Evolutionary conservation across 768 basidiomycete genomes (phyloP).

Genomic region (Tephrocybe sp.): DNA sequence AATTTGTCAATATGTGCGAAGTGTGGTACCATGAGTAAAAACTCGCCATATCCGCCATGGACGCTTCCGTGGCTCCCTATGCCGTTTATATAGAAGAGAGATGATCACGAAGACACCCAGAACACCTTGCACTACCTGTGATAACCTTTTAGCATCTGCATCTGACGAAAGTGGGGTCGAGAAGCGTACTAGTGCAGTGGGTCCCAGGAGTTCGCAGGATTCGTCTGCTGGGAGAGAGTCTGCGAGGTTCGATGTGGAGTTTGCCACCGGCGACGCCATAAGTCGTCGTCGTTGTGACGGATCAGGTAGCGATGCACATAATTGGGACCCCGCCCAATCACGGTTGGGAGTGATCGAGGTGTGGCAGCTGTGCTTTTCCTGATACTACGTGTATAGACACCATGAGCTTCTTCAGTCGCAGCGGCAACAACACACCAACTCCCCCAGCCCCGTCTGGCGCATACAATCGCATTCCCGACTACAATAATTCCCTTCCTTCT

Average conservation of each 20-base stretch:
- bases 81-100: slow-evolving; percentile 85
- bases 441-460: slow-evolving; percentile 24
- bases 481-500: slow-evolving; percentile 22
- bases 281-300: too few relatives aligned
- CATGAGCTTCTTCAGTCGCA: slow-evolving; percentile 53
- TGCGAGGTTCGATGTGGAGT: background rate
- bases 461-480: slow-evolving; percentile 20
- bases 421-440: slow-evolving; percentile 35
- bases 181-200: slow-evolving; percentile 46
- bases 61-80: slow-evolving; percentile 80
- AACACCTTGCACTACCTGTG: slow-evolving; percentile 77
- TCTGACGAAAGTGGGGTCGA: slow-evolving; percentile 37
- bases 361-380: slow-evolving; percentile 1
- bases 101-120: slow-evolving; percentile 92
- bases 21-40: slow-evolving; percentile 1
- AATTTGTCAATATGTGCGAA: slow-evolving; percentile 10
- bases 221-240: slow-evolving; percentile 43
- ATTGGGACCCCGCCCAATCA: too few relatives aligned
- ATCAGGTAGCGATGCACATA: too few relatives aligned
- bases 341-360: too few relatives aligned
- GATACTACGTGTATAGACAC: slow-evolving; percentile 1
- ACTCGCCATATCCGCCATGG: slow-evolving; percentile 92
- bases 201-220: slow-evolving; percentile 53
- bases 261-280: background rate
- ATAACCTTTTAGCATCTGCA: slow-evolving; percentile 47